Evolutionary conservation across 176 grass and related monocot genomes (phyloP), one percentile per base, ranked within the genome.

Genomic region (Microstegium vimineum): DNA sequence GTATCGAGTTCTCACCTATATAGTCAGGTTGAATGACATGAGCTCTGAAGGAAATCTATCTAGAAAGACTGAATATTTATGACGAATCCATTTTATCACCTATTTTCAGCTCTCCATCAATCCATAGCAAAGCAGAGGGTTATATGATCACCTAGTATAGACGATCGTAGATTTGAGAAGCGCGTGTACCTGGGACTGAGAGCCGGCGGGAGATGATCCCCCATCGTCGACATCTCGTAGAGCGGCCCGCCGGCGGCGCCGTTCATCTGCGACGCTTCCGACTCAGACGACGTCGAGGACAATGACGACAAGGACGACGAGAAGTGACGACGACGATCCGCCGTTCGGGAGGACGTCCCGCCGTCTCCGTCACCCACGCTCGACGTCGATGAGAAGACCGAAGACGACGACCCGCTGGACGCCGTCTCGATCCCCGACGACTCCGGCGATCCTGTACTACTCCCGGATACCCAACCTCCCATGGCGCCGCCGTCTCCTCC

Each of bases 181-280:
- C 62, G 20, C 30, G 46, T 30, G 43, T 36, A 54, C n/a, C n/a
- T 6, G 12, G 33, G 33, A 33, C 3, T 2, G 40, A 1, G 40
- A 46, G 43, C 12, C 43, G 12, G 40, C 10, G 92, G 92, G 51
- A 94, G 90, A 40, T 92, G 73, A 8, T 85, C 77, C 14, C 85
- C 8, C 28, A 94, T 80, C 56, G 78, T 84, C 10, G 87, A 77
- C 60, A 94, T 40, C 69, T 80, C 90, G 32, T 85, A 87, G 56
- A 94, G 87, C 32, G 92, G 84, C 2, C 90, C 92, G 18, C 54
- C 75, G 62, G 43, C 32, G 71, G 22, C 59, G 0, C 28, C 72
- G 38, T 73, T 70, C 86, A 77, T 23, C 25, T 52, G 66, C 82
- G 40, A 72, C 54, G 27, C 33, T 5, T 85, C 81, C 10, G 69